Base-by-base conservation (phyloP, 2,329 filamentous ascomycete species). In the Stagonosporopsis vannaccii region DNA sequence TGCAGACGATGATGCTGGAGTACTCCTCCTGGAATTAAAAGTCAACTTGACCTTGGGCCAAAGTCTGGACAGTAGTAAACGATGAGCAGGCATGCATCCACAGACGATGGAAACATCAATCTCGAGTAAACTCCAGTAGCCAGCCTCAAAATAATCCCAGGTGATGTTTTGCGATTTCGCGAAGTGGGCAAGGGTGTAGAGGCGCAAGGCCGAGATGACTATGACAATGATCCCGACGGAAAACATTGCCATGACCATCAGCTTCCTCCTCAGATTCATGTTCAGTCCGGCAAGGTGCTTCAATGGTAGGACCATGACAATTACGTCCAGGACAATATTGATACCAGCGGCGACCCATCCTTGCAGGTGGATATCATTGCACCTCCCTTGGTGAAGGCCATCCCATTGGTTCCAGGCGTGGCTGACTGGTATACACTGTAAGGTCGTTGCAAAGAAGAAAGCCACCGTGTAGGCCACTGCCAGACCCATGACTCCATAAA, bases 171-270 rank as follows among this genome's bases (percentile, higher is more conserved):
- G 50, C 1, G 78, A 77, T 23, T 72, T 74, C 11, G 76, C 75
- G 58, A 81, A 81, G 20, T 75, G 66, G 33, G 81, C 73, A 41
- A 81, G 68, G 19, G 74, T 78, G 22, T 76, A 73, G 3, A 81
- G 63, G 8, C 79, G 76, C 25, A 81, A 63, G 23, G 78, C 74
- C 51, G 77, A 79, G 56, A 81, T 70, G n/a, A 81, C 57, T 2
- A 78, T 81, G 35, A 80, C 77, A 49, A 77, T 80, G 30, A 74
- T 64, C 26, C 75, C 75, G 13, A 73, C 62, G 2, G 68, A 55
- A 48, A 77, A 77, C 74, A 78, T 76, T 42, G 74, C 49, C 67
- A 77, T 69, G 50, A 78, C 61, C 22, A 69, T 66, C 6, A 69
- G 50, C 44, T 74, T 76, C 46, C 67, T 70, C n/a, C 62, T 60